Base-by-base conservation (phyloP, 331 rosid genomes). In the Acacia concinna region DNA sequence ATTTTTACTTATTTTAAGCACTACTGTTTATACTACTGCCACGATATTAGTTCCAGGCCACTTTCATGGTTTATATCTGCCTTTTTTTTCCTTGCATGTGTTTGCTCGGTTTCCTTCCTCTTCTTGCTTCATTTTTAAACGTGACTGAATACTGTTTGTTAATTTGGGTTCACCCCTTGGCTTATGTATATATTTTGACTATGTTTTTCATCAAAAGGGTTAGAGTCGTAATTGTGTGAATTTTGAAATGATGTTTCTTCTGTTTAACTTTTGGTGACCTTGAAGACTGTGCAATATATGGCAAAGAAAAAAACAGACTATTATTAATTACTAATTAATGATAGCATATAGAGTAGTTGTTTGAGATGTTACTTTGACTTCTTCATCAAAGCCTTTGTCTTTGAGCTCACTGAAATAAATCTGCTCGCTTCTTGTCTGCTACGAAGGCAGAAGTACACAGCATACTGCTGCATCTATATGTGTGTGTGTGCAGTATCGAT, bases 241-340 rank as follows among this genome's bases (percentile, higher is more conserved):
- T n/a, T n/a, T 69, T 56, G 82, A 80, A 77, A 52, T 81, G 25
- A 20, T 10, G 80, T 65, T 84, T 83, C 71, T 81, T 67, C 73
- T 72, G 76, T 23, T 43, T n/a, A n/a, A n/a, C n/a, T 63, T 35
- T 44, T 1, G 30, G 27, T 52, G 2, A 63, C 73, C 63, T 73
- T 11, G 68, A 72, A 47, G n/a, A 60, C 18, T 79, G 66, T 72
- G 74, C 67, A n/a, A 54, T 54, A 54, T 54, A 54, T 54, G 60
- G 60, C 11, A 8, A 52, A 52, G 28, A 7, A 21, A 21, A 21
- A 17, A 51, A 20, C 41, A 38, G 20, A 7, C 52, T 46, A 51
- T 20, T 51, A 1, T 6, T 20, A 18, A n/a, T 20, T 20, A n/a
- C 28, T 9, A 54, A 23, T 56, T 56, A 56, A 25, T 56, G 63